Conservation (phyloP, 148 eudicot genomes). For the Drosera capensis region DNA sequence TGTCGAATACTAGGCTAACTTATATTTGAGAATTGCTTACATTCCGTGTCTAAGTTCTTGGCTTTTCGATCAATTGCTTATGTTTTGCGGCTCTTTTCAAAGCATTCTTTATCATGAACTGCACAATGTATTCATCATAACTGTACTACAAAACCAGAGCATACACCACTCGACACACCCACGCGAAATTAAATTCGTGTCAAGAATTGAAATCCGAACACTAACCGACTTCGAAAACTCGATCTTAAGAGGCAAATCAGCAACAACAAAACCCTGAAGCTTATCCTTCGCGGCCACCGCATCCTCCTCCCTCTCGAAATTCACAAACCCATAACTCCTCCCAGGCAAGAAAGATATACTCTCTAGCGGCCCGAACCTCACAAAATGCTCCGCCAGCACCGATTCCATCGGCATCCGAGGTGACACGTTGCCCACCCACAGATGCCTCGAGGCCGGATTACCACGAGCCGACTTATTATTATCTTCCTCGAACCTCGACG, state of each 20-base stretch:
- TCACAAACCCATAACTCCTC: constrained; percentile 67
- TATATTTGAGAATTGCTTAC: too few relatives aligned
- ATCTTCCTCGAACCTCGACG: constrained; percentile 13
- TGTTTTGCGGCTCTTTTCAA: too few relatives aligned
- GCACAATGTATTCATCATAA: too few relatives aligned
- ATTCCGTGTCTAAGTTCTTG: too few relatives aligned
- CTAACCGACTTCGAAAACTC: constrained; percentile 97
- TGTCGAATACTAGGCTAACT: too few relatives aligned
- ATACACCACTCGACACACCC: neutral
- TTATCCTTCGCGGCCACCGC: constrained; percentile 49
- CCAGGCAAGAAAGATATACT: constrained; percentile 56
- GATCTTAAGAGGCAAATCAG: constrained; percentile 60
- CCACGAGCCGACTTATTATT: too few relatives aligned
- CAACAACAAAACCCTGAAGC: constrained; percentile 57
- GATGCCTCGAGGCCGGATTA: constrained; percentile 60
- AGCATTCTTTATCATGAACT: too few relatives aligned
- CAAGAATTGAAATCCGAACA: too few relatives aligned
- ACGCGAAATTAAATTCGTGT: too few relatives aligned
- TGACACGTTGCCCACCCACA: constrained; percentile 74
- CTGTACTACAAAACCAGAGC: neutral
- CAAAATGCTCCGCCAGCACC: constrained; percentile 24
- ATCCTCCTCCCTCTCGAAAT: constrained; percentile 46
- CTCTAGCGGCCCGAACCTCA: constrained; percentile 63
- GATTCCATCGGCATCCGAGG: constrained; percentile 23
- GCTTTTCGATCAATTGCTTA: too few relatives aligned